Conservation (phyloP, 169 alveolate genomes). For the Cryptosporidium canis region DNA sequence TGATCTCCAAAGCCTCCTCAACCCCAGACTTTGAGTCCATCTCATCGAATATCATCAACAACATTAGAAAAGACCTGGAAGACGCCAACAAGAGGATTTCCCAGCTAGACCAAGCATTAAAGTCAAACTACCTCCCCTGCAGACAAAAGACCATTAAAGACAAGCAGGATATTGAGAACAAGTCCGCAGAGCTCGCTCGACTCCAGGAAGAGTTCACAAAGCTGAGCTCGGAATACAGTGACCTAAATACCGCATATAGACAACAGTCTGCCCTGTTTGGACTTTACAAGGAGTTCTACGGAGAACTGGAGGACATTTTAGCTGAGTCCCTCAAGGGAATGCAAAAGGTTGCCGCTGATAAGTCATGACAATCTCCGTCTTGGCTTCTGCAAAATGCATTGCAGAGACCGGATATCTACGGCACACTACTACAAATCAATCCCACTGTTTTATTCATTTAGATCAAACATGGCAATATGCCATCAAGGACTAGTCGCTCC, state of each 20-base stretch:
- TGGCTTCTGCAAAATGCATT: too few relatives aligned
- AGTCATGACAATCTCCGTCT: too few relatives aligned
- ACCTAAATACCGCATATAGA: constrained; percentile 44
- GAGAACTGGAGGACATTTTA: constrained; percentile 55
- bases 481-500: too few relatives aligned
- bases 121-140: neutral
- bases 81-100: constrained; percentile 56
- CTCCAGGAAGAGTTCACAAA: constrained; percentile 20
- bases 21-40: constrained; percentile 20
- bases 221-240: constrained; percentile 20
- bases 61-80: constrained; percentile 24
- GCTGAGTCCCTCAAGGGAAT: constrained; percentile 50
- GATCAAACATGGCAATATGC: too few relatives aligned
- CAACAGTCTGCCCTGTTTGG: constrained; percentile 71
- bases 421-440: too few relatives aligned
- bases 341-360: constrained; percentile 48
- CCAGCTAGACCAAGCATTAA: constrained; percentile 31
- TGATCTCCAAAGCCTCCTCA: neutral
- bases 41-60: neutral
- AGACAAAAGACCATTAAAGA: neutral
- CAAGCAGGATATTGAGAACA: neutral
- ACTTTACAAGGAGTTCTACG: constrained; percentile 58
- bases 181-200: neutral
- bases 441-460: too few relatives aligned
- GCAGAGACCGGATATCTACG: too few relatives aligned